phyloP scores from a whole-genome alignment of 106 monocot species.

The Alisma plantagoaquatica region DNA sequence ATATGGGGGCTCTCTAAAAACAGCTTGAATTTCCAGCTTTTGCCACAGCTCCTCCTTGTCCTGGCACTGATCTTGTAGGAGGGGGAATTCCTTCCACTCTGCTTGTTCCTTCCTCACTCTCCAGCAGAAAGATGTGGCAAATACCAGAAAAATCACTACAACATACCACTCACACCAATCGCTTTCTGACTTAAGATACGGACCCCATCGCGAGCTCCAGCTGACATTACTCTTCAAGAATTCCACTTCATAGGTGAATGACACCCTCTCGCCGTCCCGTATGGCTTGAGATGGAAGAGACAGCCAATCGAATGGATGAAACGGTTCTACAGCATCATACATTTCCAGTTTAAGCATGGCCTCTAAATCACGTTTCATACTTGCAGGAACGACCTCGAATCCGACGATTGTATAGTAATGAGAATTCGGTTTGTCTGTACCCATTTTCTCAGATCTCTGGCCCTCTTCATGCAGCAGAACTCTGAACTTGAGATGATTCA shows the following conservation, averaged over 20 bases:
- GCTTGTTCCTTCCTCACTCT: constrained; percentile 47
- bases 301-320: too few relatives aligned
- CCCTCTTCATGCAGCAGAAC: constrained; percentile 39
- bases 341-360: constrained; percentile 23
- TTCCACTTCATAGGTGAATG: constrained; percentile 52
- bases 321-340: constrained; percentile 27
- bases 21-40: constrained; percentile 38
- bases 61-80: constrained; percentile 37
- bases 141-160: constrained; percentile 50
- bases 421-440: constrained; percentile 13
- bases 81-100: constrained; percentile 41
- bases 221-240: constrained; percentile 37
- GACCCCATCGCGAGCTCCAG: constrained; percentile 56
- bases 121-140: constrained; percentile 47
- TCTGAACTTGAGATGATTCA: constrained; percentile 52
- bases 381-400: constrained; percentile 47
- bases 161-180: constrained; percentile 40
- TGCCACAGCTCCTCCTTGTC: constrained; percentile 58
- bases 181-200: constrained; percentile 47
- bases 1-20: constrained; percentile 40
- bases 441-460: constrained; percentile 25
- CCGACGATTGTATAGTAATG: constrained; percentile 46
- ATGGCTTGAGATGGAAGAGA: constrained; percentile 31
- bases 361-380: constrained; percentile 24
- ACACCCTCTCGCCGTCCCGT: constrained; percentile 27